Evolutionary conservation across 768 basidiomycete genomes (phyloP).

Genomic region (Pseudohyphozyma bogoriensis): DNA sequence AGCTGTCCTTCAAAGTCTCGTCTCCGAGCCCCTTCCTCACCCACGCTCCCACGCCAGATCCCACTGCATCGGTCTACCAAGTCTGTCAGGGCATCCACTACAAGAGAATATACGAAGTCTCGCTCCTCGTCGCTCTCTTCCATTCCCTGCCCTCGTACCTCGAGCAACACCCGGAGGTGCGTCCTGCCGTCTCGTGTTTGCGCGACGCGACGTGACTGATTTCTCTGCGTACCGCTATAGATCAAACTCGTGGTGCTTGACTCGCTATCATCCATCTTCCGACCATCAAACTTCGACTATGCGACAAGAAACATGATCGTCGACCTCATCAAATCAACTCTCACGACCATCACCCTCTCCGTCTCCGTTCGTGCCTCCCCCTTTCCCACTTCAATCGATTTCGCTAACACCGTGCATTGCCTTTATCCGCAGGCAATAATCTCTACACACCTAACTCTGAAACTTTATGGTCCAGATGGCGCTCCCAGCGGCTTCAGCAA

Average conservation of each 20-base stretch:
- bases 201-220: not conserved
- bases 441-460: slow-evolving; percentile 12
- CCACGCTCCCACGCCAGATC: not conserved
- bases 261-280: slow-evolving; percentile 10
- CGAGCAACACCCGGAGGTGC: slow-evolving; percentile 1
- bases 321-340: slow-evolving; percentile 2
- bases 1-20: no score
- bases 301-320: not conserved
- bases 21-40: no score
- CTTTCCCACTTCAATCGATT: not conserved
- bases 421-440: slow-evolving; percentile 3
- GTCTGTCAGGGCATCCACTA: slow-evolving; percentile 1
- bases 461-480: slow-evolving; percentile 7
- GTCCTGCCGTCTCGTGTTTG: not conserved
- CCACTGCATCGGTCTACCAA: not conserved
- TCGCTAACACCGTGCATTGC: not conserved
- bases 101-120: slow-evolving; percentile 14
- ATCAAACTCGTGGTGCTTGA: slow-evolving; percentile 21
- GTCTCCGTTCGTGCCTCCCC: slow-evolving; percentile 5
- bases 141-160: slow-evolving; percentile 7
- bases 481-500: not conserved
- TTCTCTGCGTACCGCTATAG: not conserved
- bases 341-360: not conserved
- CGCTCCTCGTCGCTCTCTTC: slow-evolving; percentile 16
- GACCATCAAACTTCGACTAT: slow-evolving; percentile 5